Percentiles rank a stretch among this genome's conserved stretches.
These are phyloP conservation scores for Pyrus pyrifolia DNA, from an alignment of 306 rosid genomes.

Conservation along the genomic window DNA sequence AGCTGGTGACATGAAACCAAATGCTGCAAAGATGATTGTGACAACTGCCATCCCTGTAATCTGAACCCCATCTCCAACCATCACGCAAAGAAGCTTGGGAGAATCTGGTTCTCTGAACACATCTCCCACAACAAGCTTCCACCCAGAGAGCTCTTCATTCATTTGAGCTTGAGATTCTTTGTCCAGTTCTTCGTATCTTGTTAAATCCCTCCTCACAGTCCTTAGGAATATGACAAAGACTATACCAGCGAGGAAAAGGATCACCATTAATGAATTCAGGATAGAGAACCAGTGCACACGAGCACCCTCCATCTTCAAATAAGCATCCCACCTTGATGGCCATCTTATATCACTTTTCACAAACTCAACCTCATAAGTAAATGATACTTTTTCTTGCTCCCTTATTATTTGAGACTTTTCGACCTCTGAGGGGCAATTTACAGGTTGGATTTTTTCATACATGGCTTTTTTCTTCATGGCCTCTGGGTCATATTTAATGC, in stretches of 20 bases:
- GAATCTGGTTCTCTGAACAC: slow-evolving; percentile 85
- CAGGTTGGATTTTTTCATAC: slow-evolving; percentile 31
- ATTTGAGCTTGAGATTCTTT: slow-evolving; percentile 95
- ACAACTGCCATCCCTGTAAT: slow-evolving; percentile 86
- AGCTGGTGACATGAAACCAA: slow-evolving; percentile 81
- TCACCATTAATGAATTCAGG: slow-evolving; percentile 70
- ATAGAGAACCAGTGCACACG: slow-evolving; percentile 90
- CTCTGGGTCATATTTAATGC: slow-evolving; percentile 57
- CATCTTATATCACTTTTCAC: slow-evolving; percentile 75
- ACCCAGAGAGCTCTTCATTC: slow-evolving; percentile 98
- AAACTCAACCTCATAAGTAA: slow-evolving; percentile 87
- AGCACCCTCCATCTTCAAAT: slow-evolving; percentile 91
- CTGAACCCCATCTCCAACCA: slow-evolving; percentile 96
- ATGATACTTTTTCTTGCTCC: slow-evolving; percentile 72
- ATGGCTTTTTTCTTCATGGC: slow-evolving; percentile 39
- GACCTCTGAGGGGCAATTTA: slow-evolving; percentile 54
- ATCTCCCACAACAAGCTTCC: slow-evolving; percentile 99
- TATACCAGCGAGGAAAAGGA: slow-evolving; percentile 87
- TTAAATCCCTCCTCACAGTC: slow-evolving; percentile 92
- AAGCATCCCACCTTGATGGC: slow-evolving; percentile 99
- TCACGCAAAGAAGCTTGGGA: slow-evolving; percentile 81
- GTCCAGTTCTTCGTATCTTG: slow-evolving; percentile 92
- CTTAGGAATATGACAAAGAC: slow-evolving; percentile 88
- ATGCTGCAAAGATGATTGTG: slow-evolving; percentile 80
- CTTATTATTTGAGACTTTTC: slow-evolving; percentile 68